Conservation (phyloP, 2,329 filamentous ascomycete genomes). For the Sclerotiophoma versabilis region DNA sequence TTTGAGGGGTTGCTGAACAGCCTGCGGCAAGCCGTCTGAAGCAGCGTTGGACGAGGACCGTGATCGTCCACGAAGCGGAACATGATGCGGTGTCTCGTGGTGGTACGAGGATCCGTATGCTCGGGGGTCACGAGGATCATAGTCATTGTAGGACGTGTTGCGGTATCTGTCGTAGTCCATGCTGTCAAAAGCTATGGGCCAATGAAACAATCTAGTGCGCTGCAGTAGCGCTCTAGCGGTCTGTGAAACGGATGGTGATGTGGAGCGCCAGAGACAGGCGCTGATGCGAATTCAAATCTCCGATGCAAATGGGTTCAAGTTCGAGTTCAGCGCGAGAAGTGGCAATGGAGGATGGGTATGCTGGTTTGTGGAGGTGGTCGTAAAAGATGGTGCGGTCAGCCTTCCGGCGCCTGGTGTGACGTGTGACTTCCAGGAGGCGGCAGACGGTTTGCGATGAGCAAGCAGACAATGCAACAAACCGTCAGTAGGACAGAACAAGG, state of each 20-base stretch:
- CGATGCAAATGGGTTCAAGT: conserved; percentile 5
- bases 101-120: conserved; percentile 26
- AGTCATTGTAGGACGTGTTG: conserved; percentile 23
- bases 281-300: not conserved
- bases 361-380: conserved; percentile 10
- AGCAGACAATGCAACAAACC: conserved; percentile 13
- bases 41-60: conserved; percentile 42
- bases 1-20: conserved; percentile 58
- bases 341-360: conserved; percentile 5
- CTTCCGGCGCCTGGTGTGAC: conserved; percentile 25
- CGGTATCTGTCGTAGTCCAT: conserved; percentile 52
- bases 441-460: conserved; percentile 13
- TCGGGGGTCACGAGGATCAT: conserved; percentile 19
- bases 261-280: conserved; percentile 8
- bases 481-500: conserved; percentile 9
- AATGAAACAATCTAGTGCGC: conserved; percentile 8
- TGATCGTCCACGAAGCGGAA: conserved; percentile 30
- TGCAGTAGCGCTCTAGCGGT: conserved; percentile 4
- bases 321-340: not conserved
- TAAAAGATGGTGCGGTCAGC: conserved; percentile 23
- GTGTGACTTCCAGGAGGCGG: conserved; percentile 20
- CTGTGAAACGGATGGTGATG: conserved; percentile 1
- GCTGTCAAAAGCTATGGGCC: conserved; percentile 1
- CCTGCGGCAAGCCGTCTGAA: conserved; percentile 48
- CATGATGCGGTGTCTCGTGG: conserved; percentile 37